Base-by-base conservation (phyloP, 306 rosid species). In the Oxytropis ochrocephala region DNA sequence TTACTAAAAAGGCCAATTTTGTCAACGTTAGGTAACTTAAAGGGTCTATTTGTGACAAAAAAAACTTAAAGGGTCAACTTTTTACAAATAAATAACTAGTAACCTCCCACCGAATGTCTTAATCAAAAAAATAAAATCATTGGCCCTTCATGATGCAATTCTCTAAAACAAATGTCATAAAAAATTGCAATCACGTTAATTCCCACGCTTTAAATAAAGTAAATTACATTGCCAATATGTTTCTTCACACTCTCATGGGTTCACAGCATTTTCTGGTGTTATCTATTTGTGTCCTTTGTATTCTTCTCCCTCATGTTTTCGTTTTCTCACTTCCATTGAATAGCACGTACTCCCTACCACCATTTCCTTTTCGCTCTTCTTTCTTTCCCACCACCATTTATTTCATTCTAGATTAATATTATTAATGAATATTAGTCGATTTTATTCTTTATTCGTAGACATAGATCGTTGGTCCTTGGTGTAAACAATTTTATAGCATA, bases 401-500 rank as follows among this genome's bases (percentile, higher is more conserved):
- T 10, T 11, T 11, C 13, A 11, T 38, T 38, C 8, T 36, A 41
- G 2, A 41, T 8, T 41, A 9, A 36, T 41, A 41, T 2, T 38
- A 33, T 5, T 38, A 11, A 41, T 41, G 2, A 41, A 41, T 2
- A 41, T 41, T 10, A 10, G 4, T 41, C 11, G 9, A 41, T 3
- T 30, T 6, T 53, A 10, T 39, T 39, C 4, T 11, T 3, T 5
- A n/a, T 8, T 38, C 11, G 10, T 84, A 89, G 96, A 53, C 77
- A 41, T 53, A 80, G 77, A 69, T 84, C 89, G 78, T 72, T 84
- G 79, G 63, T 85, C 3, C 29, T 24, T 17, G 69, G 80, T 48
- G 63, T 89, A 57, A 78, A 80, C 27, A 76, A 87, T 63, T 76
- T 84, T 33, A 67, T 78, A 12, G 32, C 77, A 36, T 72, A 89